Conservation (phyloP, 345 rosid species). For the Rhodamnia rubescens region DNA sequence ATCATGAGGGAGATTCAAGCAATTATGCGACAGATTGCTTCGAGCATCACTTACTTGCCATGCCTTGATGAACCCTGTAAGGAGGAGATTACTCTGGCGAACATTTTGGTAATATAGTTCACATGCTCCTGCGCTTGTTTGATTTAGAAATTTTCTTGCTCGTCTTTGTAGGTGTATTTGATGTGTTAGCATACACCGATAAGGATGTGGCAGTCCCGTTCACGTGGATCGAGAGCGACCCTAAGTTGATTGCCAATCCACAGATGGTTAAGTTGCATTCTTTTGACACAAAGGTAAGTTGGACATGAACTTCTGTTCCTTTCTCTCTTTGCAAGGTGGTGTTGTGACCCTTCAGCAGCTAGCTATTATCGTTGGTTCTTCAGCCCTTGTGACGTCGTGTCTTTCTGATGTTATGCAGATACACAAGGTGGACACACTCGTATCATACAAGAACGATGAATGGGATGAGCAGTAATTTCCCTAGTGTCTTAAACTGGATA, state of each 20-base stretch:
- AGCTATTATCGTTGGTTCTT: background rate
- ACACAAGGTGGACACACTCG: conserved; percentile 78
- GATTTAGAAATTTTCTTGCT: background rate
- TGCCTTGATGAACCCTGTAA: conserved; percentile 94
- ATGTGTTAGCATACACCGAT: conserved; percentile 89
- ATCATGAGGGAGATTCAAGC: conserved; percentile 97
- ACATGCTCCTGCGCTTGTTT: background rate
- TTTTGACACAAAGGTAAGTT: conserved; percentile 77
- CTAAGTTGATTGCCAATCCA: conserved; percentile 89
- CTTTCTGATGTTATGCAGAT: conserved; percentile 36
- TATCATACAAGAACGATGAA: conserved; percentile 90
- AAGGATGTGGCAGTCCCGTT: conserved; percentile 86
- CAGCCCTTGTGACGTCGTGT: background rate
- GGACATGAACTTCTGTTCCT: background rate
- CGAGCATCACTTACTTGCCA: conserved; percentile 90
- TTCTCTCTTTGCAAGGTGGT: background rate
- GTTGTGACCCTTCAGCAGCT: background rate
- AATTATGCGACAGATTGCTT: conserved; percentile 90
- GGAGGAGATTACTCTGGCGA: background rate
- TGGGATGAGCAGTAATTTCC: conserved; percentile 70
- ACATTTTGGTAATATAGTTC: background rate
- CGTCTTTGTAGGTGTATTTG: conserved; percentile 63
- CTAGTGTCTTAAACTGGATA: background rate
- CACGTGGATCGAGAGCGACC: conserved; percentile 94
- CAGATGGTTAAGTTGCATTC: conserved; percentile 98